Evolutionary conservation across 2,329 filamentous ascomycete genomes (phyloP).

Genomic region (Colletotrichum horii): DNA sequence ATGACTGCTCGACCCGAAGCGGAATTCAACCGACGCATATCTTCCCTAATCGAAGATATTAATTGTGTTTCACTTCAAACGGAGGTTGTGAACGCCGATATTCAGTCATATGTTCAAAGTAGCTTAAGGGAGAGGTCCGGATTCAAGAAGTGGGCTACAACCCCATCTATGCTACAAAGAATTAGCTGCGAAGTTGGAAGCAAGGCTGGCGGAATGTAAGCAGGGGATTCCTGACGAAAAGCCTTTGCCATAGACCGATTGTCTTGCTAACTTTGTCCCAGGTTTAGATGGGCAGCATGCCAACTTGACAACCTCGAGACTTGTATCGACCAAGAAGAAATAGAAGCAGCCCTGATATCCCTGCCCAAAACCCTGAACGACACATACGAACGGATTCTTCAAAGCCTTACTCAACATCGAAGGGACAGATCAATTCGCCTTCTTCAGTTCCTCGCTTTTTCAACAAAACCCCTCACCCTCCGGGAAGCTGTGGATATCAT

Average conservation of each 20-base stretch:
- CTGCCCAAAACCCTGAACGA: background rate
- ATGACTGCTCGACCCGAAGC: background rate
- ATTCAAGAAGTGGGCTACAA: background rate
- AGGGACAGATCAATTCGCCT: slow-evolving; percentile 23
- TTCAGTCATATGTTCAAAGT: background rate
- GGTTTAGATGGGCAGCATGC: background rate
- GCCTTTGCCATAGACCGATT: no score
- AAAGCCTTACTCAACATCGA: slow-evolving; percentile 11
- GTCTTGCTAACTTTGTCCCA: background rate
- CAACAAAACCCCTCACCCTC: slow-evolving; percentile 19
- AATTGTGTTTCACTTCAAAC: background rate
- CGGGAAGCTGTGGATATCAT: slow-evolving; percentile 26
- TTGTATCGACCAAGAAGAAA: background rate
- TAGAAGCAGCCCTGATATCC: background rate
- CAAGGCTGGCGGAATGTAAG: background rate
- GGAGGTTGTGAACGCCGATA: background rate
- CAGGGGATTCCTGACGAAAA: background rate
- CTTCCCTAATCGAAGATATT: background rate
- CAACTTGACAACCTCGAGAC: background rate
- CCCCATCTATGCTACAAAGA: background rate
- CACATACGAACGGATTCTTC: background rate
- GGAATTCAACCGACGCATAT: background rate
- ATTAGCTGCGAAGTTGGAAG: background rate
- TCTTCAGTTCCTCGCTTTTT: slow-evolving; percentile 26
- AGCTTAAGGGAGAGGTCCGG: no score